Evolutionary conservation across 1,139 yeast species (phyloP).

Genomic region (Kodamaea arcana): DNA sequence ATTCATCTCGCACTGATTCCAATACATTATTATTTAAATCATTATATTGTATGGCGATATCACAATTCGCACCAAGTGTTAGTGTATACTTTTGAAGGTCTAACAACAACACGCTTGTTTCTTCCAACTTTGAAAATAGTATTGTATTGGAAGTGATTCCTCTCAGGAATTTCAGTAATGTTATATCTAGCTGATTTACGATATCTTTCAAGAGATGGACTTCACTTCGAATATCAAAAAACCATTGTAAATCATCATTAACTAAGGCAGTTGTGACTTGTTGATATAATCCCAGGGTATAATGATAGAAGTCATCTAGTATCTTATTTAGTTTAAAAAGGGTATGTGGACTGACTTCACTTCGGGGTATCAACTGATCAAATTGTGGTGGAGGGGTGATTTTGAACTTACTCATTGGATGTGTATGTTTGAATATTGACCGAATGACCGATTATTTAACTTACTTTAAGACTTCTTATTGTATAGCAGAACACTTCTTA

Average conservation of each 20-base stretch:
- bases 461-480: too few species aligned
- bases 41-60: constrained; percentile 52
- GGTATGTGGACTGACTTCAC: constrained; percentile 4
- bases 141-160: constrained; percentile 14
- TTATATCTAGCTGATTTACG: constrained; percentile 34
- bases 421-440: too few species aligned
- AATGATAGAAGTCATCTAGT: constrained; percentile 28
- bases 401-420: neutral
- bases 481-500: too few species aligned
- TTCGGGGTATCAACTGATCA: constrained; percentile 5
- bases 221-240: constrained; percentile 3
- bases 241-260: constrained; percentile 10
- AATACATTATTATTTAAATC: constrained; percentile 55
- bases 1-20: constrained; percentile 47
- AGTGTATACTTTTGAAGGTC: constrained; percentile 37
- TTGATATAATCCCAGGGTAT: constrained; percentile 19
- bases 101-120: constrained; percentile 36
- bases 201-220: constrained; percentile 45
- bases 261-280: constrained; percentile 2
- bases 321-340: constrained; percentile 28
- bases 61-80: constrained; percentile 42
- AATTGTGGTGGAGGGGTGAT: constrained; percentile 6
- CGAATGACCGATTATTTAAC: too few species aligned
- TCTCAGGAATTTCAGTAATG: neutral
- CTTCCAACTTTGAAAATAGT: constrained; percentile 28